Percentiles rank a stretch among this genome's conserved stretches.
Evolutionary conservation across 305 asterid genomes (phyloP).

Genomic region (Plantago coronopus): DNA sequence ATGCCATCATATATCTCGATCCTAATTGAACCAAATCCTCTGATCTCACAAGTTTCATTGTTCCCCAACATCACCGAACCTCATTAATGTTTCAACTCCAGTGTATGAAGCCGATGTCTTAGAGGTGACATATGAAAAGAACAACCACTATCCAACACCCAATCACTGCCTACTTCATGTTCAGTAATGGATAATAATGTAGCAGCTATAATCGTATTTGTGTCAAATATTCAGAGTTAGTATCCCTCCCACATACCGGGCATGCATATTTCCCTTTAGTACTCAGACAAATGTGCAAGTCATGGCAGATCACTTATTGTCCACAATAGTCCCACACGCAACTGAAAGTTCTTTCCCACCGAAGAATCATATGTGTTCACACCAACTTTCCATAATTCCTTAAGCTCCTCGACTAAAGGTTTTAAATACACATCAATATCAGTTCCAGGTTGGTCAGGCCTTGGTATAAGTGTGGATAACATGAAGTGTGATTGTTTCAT

Average conservation of each 20-base stretch:
- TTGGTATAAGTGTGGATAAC: not conserved
- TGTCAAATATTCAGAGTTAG: not conserved
- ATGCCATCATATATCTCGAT: no score
- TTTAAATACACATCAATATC: not conserved
- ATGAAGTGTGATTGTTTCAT: conserved; percentile 4
- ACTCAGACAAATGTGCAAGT: not conserved
- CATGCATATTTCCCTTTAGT: not conserved
- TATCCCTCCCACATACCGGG: no score
- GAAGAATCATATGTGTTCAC: not conserved
- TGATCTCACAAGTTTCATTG: no score
- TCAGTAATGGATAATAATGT: no score
- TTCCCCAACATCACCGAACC: no score
- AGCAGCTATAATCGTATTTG: no score
- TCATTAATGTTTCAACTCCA: no score
- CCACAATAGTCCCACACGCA: not conserved
- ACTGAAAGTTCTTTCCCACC: not conserved
- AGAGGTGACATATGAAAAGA: no score
- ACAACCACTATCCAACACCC: no score
- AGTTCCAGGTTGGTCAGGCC: not conserved
- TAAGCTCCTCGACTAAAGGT: not conserved
- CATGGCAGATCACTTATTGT: not conserved
- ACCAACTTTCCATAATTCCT: not conserved
- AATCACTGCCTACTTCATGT: no score
- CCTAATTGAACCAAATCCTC: no score
- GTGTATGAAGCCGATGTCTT: no score